Conservation (phyloP, 768 basidiomycete genomes). For the Psilocybe cyanescens region DNA sequence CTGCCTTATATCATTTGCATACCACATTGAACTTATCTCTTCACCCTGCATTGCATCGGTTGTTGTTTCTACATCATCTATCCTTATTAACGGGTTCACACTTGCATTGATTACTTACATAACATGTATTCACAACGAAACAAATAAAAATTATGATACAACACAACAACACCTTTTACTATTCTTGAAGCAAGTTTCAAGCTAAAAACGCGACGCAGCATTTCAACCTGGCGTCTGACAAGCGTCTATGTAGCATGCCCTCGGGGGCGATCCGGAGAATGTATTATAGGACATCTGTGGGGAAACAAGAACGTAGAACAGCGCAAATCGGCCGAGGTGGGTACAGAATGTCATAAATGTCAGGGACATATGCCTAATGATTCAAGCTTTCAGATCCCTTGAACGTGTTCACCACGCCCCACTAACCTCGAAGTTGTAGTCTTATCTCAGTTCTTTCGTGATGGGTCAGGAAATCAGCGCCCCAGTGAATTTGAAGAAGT, state of each 20-base stretch:
- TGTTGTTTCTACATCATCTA: constrained; percentile 17
- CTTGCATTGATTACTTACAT: constrained; percentile 15
- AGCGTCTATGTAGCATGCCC: not conserved
- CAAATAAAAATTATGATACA: not conserved
- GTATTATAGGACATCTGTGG: not conserved
- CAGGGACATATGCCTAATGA: constrained; percentile 5
- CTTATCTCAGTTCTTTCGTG: not conserved
- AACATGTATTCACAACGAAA: constrained; percentile 16
- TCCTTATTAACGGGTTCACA: constrained; percentile 11
- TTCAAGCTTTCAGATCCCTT: constrained; percentile 16
- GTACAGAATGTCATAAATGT: not conserved
- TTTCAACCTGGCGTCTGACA: not conserved
- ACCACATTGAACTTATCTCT: constrained; percentile 10
- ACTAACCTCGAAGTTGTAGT: not conserved
- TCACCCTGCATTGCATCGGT: constrained; percentile 17
- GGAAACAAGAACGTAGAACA: not conserved
- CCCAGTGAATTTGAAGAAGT: not conserved
- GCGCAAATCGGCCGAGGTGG: not conserved
- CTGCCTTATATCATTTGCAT: constrained; percentile 26
- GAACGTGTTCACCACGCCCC: constrained; percentile 23
- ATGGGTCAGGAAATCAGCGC: not conserved
- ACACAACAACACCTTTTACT: not conserved
- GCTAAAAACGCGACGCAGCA: not conserved
- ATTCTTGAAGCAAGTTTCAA: not conserved
- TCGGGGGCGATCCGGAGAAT: not conserved